Evolutionary conservation across 768 basidiomycete species (phyloP), one percentile per base, ranked within the genome.

Genomic region (Serpula lacrymans): DNA sequence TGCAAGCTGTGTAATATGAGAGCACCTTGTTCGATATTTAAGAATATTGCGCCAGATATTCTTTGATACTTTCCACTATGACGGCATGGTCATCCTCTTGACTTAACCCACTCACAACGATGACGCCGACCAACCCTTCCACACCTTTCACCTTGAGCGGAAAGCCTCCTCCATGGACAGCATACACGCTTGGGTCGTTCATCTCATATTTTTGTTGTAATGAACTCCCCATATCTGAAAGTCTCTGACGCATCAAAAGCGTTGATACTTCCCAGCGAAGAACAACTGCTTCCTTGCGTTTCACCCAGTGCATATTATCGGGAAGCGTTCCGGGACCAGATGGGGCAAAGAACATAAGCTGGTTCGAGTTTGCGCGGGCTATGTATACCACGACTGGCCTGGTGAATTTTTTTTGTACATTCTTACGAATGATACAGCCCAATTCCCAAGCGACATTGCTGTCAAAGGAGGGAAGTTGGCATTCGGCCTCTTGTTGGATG

Each of bases 41-140:
- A 26, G 12, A 4, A 12, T 16, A 13, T 25, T 39, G 36, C 21
- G 46, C 50, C 18, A 63, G 46, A 39, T 56, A 61, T 20, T 57
- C 48, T 39, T 45, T 39, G 17, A 62, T 55, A 9, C 56, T 50
- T 20, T 64, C 55, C 9, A 60, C 55, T 10, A 65, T 48, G 25
- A 62, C 55, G 5, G 39, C 45, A 29, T 67, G 64, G 20, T 65
- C 61, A 38, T 55, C 51, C 14, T 59, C 54, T 44, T 58, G 52
- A 30, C 38, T 43, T 36, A 67, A 41, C 7, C 62, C 65, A 28
- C 58, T 58, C 1, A 65, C 65, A 10, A 63, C 62, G n/a, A 67
- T 59, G 20, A 60, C 64, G 0, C 58, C 65, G 2, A 65, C 52
- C 6, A 63, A 5, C 0, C 61, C 60, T 18, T 67, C 62, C n/a